phyloP scores from a whole-genome alignment of 805 yeast species.

The Vanderwaltozyma verrucispora region DNA sequence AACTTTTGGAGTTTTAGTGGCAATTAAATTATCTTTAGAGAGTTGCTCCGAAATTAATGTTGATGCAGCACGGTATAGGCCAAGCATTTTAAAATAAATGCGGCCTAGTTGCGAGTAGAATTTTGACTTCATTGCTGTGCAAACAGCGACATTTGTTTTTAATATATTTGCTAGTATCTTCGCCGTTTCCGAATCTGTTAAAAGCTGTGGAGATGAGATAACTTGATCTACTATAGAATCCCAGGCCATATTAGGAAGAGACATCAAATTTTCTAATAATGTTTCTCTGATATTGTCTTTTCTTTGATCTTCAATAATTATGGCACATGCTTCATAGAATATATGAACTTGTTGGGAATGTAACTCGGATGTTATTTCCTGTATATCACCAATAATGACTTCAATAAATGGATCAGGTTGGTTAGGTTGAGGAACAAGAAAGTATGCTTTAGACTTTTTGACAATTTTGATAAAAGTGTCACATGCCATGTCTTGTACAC shows the following conservation, averaged over 20 bases:
- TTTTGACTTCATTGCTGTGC: conserved; percentile 83
- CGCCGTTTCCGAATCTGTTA: conserved; percentile 65
- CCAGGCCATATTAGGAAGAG: conserved; percentile 89
- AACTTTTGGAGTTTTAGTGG: conserved; percentile 84
- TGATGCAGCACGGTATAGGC: conserved; percentile 76
- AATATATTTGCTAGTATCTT: conserved; percentile 83
- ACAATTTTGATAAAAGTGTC: conserved; percentile 95
- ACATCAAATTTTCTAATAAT: conserved; percentile 66
- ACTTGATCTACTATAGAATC: conserved; percentile 70
- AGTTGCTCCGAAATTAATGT: conserved; percentile 68
- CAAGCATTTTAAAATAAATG: conserved; percentile 78
- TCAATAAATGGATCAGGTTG: conserved; percentile 82
- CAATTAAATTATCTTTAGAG: conserved; percentile 63
- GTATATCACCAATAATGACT: conserved; percentile 71
- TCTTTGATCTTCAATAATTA: conserved; percentile 76
- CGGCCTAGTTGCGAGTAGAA: conserved; percentile 74
- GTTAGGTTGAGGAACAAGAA: conserved; percentile 73
- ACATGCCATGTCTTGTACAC: conserved; percentile 99
- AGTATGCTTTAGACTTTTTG: conserved; percentile 85
- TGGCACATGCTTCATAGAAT: conserved; percentile 92
- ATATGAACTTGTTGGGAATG: conserved; percentile 94
- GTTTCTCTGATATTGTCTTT: conserved; percentile 53
- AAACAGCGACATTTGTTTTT: conserved; percentile 87
- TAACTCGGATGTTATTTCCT: conserved; percentile 74
- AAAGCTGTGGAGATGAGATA: conserved; percentile 61